phyloP scores from a whole-genome alignment of 106 monocot genomes.

The Dactylorhiza incarnata region DNA sequence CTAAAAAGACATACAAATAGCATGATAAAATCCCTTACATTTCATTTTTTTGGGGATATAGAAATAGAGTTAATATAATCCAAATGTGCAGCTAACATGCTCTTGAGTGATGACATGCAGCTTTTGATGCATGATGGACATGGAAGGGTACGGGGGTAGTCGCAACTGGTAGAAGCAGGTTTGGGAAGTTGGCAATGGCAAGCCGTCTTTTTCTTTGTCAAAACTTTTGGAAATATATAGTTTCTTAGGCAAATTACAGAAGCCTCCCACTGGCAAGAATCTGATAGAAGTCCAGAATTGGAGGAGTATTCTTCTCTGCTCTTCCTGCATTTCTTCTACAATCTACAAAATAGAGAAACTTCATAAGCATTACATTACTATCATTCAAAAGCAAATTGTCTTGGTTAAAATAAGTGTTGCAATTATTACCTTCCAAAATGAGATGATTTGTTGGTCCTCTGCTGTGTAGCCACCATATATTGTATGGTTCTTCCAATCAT shows the following conservation, averaged over 20 bases:
- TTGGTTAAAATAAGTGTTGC: not conserved
- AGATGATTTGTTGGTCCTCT: constrained; percentile 47
- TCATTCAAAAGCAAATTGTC: not conserved
- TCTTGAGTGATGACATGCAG: constrained; percentile 52
- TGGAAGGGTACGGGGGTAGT: constrained; percentile 44
- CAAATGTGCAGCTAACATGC: constrained; percentile 58
- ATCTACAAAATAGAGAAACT: constrained; percentile 23
- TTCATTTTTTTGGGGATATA: too few relatives aligned
- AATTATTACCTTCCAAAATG: constrained; percentile 73
- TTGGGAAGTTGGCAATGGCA: constrained; percentile 50
- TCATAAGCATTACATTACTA: not conserved
- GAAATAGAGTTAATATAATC: constrained; percentile 26
- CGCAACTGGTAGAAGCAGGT: constrained; percentile 65
- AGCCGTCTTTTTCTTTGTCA: constrained; percentile 16
- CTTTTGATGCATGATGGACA: constrained; percentile 22
- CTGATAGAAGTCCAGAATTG: constrained; percentile 75
- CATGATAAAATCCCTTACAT: too few relatives aligned
- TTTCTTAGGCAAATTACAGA: constrained; percentile 49
- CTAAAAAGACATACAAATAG: too few relatives aligned
- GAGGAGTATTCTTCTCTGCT: constrained; percentile 41
- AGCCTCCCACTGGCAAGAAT: constrained; percentile 55
- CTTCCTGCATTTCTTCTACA: constrained; percentile 41
- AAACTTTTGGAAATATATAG: constrained; percentile 39
- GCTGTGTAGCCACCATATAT: constrained; percentile 59
- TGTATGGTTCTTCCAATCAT: constrained; percentile 69